These are phyloP conservation scores for Tricholomella constricta DNA, from an alignment of 768 basidiomycete species.

Conservation along the genomic window DNA sequence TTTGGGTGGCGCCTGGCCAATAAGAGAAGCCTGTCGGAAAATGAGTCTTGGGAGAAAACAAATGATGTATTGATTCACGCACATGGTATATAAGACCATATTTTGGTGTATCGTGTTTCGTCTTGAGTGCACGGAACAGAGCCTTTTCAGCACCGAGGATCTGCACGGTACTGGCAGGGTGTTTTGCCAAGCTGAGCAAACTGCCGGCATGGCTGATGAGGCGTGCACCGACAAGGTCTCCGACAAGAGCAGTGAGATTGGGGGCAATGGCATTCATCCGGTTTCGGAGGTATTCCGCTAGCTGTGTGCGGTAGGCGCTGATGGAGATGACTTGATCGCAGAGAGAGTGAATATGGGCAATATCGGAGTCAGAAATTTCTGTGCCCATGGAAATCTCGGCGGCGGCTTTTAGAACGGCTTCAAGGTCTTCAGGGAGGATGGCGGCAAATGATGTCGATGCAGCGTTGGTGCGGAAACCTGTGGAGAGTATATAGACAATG, in stretches of 20 bases:
- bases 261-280: slow-evolving; percentile 99
- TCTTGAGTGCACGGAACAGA: slow-evolving; percentile 95
- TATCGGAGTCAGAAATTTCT: slow-evolving; percentile 96
- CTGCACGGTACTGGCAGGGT: slow-evolving; percentile 97
- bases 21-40: slow-evolving; percentile 74
- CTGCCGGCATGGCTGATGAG: slow-evolving; percentile 96
- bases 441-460: slow-evolving; percentile 81
- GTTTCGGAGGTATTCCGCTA: slow-evolving; percentile 95
- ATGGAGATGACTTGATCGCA: slow-evolving; percentile 99
- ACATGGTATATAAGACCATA: slow-evolving; percentile 99
- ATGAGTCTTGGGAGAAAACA: slow-evolving; percentile 10
- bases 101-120: slow-evolving; percentile 99
- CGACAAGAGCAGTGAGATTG: slow-evolving; percentile 90
- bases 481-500: neutral
- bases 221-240: slow-evolving; percentile 91
- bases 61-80: slow-evolving; percentile 27
- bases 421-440: slow-evolving; percentile 96
- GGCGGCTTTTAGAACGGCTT: slow-evolving; percentile 91
- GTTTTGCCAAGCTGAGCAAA: slow-evolving; percentile 92
- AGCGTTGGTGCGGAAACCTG: slow-evolving; percentile 95
- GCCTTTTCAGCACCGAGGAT: slow-evolving; percentile 99
- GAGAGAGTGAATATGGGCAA: slow-evolving; percentile 93
- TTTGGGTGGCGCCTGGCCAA: slow-evolving; percentile 97
- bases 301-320: slow-evolving; percentile 89
- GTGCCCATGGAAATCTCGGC: slow-evolving; percentile 99